Base-by-base conservation (phyloP, 2,329 filamentous ascomycete genomes). In the Achaetomium macrosporum region DNA sequence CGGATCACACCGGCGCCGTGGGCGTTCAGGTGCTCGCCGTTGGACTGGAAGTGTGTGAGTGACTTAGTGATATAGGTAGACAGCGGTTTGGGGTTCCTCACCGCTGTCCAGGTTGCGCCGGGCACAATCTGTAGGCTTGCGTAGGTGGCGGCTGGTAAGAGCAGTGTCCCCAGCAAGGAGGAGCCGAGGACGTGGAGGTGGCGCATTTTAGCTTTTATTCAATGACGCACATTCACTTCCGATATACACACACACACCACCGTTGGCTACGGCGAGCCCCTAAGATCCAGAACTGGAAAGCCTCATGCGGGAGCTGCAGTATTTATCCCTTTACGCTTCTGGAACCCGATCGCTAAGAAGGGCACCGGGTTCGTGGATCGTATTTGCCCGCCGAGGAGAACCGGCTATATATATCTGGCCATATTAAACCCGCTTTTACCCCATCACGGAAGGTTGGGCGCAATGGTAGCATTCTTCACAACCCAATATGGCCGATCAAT, bases 1-100 rank as follows among this genome's bases (percentile, higher is more conserved):
- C 78, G 71, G 60, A 84, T 76, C 7, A 86, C 71, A 37, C 82
- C 82, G 1, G 78, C 80, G 1, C 83, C 84, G 61, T 87, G 84
- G 0, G 84, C 84, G 69, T 87, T 82, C 3, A 87, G 71, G 58
- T 84, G 81, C 31, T 77, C 73, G 7, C 75, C 76, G 45, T 76
- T 72, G 5, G 69, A 70, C 65, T 74, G 30, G 8, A n/a, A 8
- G 35, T 3, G 35, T 5, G 15, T 35, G 15, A n/a, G 35, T 37
- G 7, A 37, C 4, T n/a, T 5, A 8, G n/a, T n/a, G 35, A n/a
- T n/a, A n/a, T n/a, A n/a, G n/a, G n/a, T n/a, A n/a, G n/a, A n/a
- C n/a, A n/a, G n/a, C n/a, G n/a, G n/a, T n/a, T n/a, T 31, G 36
- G n/a, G 56, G 8, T 41, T 20, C 10, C 39, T 41, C 39, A 41